Evolutionary conservation across 306 rosid species (phyloP), one percentile per base, ranked within the genome.

Genomic region (Acmispon strigosus): DNA sequence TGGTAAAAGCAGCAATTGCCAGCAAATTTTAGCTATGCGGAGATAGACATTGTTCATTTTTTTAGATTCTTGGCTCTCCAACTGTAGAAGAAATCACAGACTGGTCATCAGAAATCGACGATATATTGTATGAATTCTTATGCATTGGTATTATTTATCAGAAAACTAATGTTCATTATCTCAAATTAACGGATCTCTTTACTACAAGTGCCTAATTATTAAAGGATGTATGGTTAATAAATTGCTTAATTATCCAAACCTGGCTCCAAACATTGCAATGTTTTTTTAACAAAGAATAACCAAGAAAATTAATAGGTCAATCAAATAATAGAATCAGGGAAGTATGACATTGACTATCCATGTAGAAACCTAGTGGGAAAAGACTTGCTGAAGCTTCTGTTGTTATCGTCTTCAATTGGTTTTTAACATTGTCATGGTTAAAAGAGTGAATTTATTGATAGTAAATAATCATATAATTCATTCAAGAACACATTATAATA

Each of bases 1-100:
- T 9, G 97, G 99, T 66, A 64, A 81, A 79, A 86, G 82, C 75
- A 94, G 75, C 61, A 62, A 62, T 69, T 83, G 87, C 96, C 96
- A 87, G 79, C 65, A 85, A 63, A 84, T 59, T 63, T 76, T 77
- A 43, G 91, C 88, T 3, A 79, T 6, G 59, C 82, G 82, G 72
- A 75, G 68, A 75, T 19, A 86, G 51, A 55, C 50, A 76, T 80
- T 85, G 58, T 57, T 79, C 58, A 72, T 17, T 61, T 82, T 82
- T 76, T 80, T 86, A 27, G 96, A 77, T 76, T 91, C 80, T 49
- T 29, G 71, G 73, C 72, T 80, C 84, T 82, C 89, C 83, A 90
- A 83, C 98, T 94, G 88, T 75, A 17, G 59, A 80, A 79, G 48
- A 52, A 75, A 66, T 58, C 57, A 60, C 43, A 55, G 56, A 70